A percentile compares a stretch with the other conserved stretches of the same genome.
Conservation (phyloP, 805 yeast genomes). For the Cyberlindnera veronae region DNA sequence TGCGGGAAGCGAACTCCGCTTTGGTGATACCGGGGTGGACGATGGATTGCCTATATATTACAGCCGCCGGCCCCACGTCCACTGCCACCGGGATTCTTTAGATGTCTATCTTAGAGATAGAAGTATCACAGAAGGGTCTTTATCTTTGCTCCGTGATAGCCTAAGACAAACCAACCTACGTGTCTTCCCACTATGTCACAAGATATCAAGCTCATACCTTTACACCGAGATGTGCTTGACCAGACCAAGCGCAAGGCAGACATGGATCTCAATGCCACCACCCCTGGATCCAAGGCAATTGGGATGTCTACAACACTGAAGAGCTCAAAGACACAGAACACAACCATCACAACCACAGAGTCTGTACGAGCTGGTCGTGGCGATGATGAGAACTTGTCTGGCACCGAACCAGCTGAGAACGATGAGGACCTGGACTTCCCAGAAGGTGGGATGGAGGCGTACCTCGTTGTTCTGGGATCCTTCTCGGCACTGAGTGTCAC, state of each 20-base stretch:
- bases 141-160: no score
- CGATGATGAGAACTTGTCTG: neutral
- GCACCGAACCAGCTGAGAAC: neutral
- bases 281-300: neutral
- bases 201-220: slow-evolving; percentile 2
- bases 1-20: no score
- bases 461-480: slow-evolving; percentile 33
- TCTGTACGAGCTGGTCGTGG: neutral
- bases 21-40: no score
- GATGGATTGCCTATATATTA: no score
- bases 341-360: neutral
- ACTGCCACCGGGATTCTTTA: no score
- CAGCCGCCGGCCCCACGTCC: no score
- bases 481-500: slow-evolving; percentile 52
- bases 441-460: slow-evolving; percentile 43
- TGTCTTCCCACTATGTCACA: no score
- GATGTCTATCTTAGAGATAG: no score
- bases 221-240: neutral
- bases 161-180: no score
- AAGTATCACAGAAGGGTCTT: no score
- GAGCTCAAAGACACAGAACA: neutral
- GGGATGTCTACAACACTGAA: slow-evolving; percentile 3
- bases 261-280: neutral
- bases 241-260: slow-evolving; percentile 1
- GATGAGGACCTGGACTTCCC: slow-evolving; percentile 38